These are phyloP conservation scores for Coemansia sp. DNA, from an alignment of 192 early-diverging fungal genomes.

Conservation along the genomic window DNA sequence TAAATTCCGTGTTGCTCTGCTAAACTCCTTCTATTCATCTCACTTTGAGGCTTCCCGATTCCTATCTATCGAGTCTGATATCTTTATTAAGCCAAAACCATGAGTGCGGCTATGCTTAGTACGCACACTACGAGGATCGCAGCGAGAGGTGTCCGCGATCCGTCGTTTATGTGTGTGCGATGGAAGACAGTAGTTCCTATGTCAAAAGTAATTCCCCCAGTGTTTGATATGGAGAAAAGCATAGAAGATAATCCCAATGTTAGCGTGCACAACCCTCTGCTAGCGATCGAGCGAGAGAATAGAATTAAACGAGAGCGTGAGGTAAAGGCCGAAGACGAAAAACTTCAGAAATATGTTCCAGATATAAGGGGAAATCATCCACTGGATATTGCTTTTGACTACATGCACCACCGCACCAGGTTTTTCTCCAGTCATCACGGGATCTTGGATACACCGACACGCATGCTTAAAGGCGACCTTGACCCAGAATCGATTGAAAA, in stretches of 20 bases:
- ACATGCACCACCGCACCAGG: constrained; percentile 1
- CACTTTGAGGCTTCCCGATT: neutral
- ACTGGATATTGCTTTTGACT: constrained; percentile 16
- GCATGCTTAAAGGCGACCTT: constrained; percentile 4
- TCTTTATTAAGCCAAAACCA: neutral
- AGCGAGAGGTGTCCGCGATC: neutral
- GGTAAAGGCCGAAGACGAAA: neutral
- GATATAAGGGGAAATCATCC: constrained; percentile 15
- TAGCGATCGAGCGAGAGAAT: constrained; percentile 2
- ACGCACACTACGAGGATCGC: neutral
- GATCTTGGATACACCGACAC: constrained; percentile 30
- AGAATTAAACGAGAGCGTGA: neutral
- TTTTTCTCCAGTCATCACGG: constrained; percentile 23
- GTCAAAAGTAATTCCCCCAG: neutral
- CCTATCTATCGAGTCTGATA: neutral
- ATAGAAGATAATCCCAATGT: neutral
- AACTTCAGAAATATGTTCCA: constrained; percentile 2
- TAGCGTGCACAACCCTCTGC: constrained; percentile 36
- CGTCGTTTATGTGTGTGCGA: neutral
- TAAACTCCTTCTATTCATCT: neutral
- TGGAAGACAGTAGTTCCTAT: constrained; percentile 1
- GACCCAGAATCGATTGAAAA: neutral
- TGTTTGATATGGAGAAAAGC: constrained; percentile 9
- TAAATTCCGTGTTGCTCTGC: neutral
- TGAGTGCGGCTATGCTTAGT: neutral